Evolutionary conservation across 345 rosid genomes (phyloP).

Genomic region (Melaleuca quinquenervia): DNA sequence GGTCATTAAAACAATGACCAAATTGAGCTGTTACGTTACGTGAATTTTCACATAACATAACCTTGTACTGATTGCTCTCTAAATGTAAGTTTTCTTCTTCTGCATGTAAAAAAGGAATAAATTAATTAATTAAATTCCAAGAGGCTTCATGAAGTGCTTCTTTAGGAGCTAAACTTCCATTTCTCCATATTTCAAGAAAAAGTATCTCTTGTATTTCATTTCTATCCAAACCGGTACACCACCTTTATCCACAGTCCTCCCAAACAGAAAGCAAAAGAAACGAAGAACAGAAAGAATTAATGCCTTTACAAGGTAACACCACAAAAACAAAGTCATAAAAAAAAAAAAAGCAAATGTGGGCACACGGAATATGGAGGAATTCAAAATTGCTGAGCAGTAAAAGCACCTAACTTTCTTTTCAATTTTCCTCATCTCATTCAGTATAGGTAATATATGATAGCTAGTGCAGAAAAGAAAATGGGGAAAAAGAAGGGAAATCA

Average conservation of each 20-base stretch:
- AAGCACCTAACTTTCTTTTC: background rate
- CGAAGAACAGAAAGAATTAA: background rate
- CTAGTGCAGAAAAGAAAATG: background rate
- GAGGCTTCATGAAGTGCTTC: no score
- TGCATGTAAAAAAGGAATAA: background rate
- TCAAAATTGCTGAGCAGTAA: background rate
- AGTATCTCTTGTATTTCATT: background rate
- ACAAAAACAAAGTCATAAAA: background rate
- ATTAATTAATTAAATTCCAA: background rate
- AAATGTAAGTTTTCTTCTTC: no score
- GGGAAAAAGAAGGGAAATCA: background rate
- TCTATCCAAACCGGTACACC: background rate
- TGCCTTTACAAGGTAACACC: background rate
- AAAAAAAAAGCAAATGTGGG: background rate
- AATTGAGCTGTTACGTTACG: background rate
- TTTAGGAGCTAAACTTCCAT: no score
- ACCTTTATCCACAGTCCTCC: background rate
- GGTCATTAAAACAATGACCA: background rate
- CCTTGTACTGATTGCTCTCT: no score
- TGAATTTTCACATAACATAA: no score
- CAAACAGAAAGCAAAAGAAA: background rate
- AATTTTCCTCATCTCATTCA: background rate
- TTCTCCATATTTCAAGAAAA: no score
- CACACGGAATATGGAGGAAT: background rate
- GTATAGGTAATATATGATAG: background rate